Evolutionary conservation across 2,329 filamentous ascomycete species (phyloP), one percentile per base, ranked within the genome.

Genomic region (Diaporthe ampelina): DNA sequence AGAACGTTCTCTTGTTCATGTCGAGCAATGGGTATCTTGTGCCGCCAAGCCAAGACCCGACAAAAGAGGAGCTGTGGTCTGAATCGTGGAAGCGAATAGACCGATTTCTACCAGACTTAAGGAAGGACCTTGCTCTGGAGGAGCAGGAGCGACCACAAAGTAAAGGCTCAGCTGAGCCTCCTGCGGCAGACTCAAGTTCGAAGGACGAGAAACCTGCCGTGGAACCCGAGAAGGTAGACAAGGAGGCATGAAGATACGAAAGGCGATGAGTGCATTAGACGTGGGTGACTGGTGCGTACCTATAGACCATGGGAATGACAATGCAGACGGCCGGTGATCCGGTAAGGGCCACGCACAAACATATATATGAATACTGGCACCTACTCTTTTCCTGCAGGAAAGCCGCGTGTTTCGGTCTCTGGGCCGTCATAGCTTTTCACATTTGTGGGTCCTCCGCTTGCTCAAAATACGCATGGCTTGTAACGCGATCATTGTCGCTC

Each of bases 1-100:
- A 99, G 85, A 99, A 99, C 78, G 95, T 98, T 70, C 87, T 98
- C 32, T 88, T 99, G 13, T 97, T 99, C 79, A 98, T 99, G 95
- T 92, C 94, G 8, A 97, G 93, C 81, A 95, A 93, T 68, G 95
- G 94, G 48, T 95, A 94, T 79, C 89, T 99, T 7, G 92, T 94
- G 0, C 90, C 94, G 1, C 94, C 94, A 17, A 87, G 84, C 76
- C 83, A 88, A 78, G 88, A 92, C 76, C 80, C 86, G 1, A 85
- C 84, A 7, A 88, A 89, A 78, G 88, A 88, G 81, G 87, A 86
- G 79, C 84, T 92, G 24, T 92, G 87, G 90, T 85, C 83, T 19
- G 91, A 92, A 81, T 92, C 88, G 5, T 91, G 88, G 91, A 92
- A 92, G 80, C 86, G 91, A 43, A 90, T 93, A 75, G 90, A 93